Conservation (phyloP, 2,329 filamentous ascomycete species). For the Colletotrichum sp. region DNA sequence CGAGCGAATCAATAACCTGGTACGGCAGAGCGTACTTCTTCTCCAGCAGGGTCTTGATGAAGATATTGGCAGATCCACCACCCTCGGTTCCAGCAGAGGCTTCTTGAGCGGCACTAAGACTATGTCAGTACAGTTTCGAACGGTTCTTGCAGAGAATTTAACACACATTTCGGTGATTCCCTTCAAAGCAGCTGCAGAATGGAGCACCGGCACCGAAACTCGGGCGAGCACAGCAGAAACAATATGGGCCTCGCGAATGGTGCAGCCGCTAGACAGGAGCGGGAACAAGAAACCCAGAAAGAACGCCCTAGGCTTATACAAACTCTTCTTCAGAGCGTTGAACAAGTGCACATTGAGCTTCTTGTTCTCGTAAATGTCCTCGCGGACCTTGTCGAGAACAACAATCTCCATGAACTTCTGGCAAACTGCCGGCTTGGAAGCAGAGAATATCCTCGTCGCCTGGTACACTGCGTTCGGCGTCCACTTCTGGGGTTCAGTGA, state of each 20-base stretch:
- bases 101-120: slow-evolving; percentile 73
- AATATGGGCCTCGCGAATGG: slow-evolving; percentile 89
- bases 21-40: slow-evolving; percentile 97
- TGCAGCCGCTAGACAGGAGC: slow-evolving; percentile 84
- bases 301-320: slow-evolving; percentile 94
- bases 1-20: slow-evolving; percentile 91
- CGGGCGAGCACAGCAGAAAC: slow-evolving; percentile 84
- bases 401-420: slow-evolving; percentile 88
- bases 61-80: slow-evolving; percentile 91
- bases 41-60: slow-evolving; percentile 90
- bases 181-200: slow-evolving; percentile 90
- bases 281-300: slow-evolving; percentile 91
- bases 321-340: slow-evolving; percentile 87
- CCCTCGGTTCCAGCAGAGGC: slow-evolving; percentile 83
- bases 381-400: slow-evolving; percentile 86
- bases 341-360: slow-evolving; percentile 97
- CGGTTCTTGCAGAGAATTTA: no score
- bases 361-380: slow-evolving; percentile 92
- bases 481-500: slow-evolving; percentile 79
- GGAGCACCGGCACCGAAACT: slow-evolving; percentile 87
- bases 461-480: slow-evolving; percentile 84
- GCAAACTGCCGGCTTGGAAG: slow-evolving; percentile 77
- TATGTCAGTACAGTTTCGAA: background rate
- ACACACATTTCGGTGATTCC: slow-evolving; percentile 82
- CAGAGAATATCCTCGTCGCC: slow-evolving; percentile 91